Evolutionary conservation across 495 filamentous ascomycete genomes (phyloP), one percentile per base, ranked within the genome.

Genomic region (Neurospora tetrasperma): DNA sequence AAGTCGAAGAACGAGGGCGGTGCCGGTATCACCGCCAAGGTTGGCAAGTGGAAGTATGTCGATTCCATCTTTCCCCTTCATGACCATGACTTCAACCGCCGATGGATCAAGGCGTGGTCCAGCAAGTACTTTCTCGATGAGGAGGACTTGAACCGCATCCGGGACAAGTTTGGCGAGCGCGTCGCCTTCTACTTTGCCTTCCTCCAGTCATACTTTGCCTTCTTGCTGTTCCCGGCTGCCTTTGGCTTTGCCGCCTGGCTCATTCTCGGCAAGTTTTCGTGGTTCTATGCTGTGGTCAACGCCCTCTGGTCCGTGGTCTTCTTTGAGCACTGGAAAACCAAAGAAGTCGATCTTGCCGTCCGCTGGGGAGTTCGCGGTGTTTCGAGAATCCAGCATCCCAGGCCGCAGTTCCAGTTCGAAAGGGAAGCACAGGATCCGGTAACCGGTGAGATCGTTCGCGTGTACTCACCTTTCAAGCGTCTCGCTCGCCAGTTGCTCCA

Each of bases 141-240:
- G 1, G 87, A 90, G 42, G 96, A 99, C 73, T 80, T 98, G 46
- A 89, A 91, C 74, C 88, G 90, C 71, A 96, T 99, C 71, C 87
- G 93, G n/a, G 88, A 97, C 80, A 89, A 89, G 42, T 93, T 98
- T 74, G 96, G 96, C 71, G 96, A 98, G 83, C 94, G 91, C 81
- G 93, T 98, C 71, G 96, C 92, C 35, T 98, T 94, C 78, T 99
- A 99, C 83, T 99, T 99, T 78, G 91, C 96, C 3, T 99, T 99
- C 80, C 84, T 97, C 71, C 94, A 97, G 83, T 90, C 91, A 0
- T 99, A 99, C 81, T 96, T 97, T 78, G 83, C 86, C 43, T 97
- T 97, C 79, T 83, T 97, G 39, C 80, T 93, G 11, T 93, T 96
- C 74, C 95, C 94, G 0, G 96, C 96, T 3, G 85, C 86, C 16